phyloP scores from a whole-genome alignment of 1,284 basidiomycete genomes.

The Boletus semigastroideus region DNA sequence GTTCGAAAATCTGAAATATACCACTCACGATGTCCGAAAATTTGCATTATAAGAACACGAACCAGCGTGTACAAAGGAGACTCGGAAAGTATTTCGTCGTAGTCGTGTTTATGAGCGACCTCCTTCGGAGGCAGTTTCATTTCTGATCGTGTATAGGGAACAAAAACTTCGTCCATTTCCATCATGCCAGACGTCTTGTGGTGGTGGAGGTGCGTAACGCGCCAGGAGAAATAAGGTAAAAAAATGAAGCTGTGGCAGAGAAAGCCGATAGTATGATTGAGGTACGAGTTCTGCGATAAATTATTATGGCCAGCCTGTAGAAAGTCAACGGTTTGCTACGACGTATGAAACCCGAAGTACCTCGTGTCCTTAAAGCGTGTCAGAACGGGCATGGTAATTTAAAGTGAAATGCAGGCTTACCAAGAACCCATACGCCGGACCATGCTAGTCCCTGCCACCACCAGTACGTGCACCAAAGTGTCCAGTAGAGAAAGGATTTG shows the following conservation, averaged over 20 bases:
- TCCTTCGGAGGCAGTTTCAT: slow-evolving; percentile 1
- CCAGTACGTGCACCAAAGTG: slow-evolving; percentile 4
- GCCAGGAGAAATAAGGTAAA: slow-evolving; percentile 3
- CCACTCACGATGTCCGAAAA: slow-evolving; percentile 2
- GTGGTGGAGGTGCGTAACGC: slow-evolving; percentile 1
- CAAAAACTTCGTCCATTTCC: slow-evolving; percentile 1
- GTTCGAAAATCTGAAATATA: not conserved
- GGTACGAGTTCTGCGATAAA: not conserved
- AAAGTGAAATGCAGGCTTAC: not conserved
- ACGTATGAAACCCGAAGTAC: not conserved
- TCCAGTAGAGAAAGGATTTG: not conserved
- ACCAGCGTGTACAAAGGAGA: not conserved
- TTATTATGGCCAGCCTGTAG: slow-evolving; percentile 1
- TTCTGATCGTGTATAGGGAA: not conserved
- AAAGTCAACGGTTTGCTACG: not conserved
- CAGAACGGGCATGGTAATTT: not conserved
- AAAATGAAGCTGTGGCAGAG: slow-evolving; percentile 4
- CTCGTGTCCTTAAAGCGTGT: not conserved
- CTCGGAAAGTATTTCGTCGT: slow-evolving; percentile 3
- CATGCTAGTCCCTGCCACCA: slow-evolving; percentile 3
- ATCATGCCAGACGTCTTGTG: slow-evolving; percentile 1
- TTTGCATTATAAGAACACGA: not conserved
- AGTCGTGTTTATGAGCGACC: not conserved
- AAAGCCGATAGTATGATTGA: slow-evolving; percentile 2
- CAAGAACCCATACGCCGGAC: slow-evolving; percentile 3